Percentiles rank a stretch among this genome's conserved stretches.
Evolutionary conservation across 2,329 filamentous ascomycete genomes (phyloP).

Genomic region (Curvularia sp.): DNA sequence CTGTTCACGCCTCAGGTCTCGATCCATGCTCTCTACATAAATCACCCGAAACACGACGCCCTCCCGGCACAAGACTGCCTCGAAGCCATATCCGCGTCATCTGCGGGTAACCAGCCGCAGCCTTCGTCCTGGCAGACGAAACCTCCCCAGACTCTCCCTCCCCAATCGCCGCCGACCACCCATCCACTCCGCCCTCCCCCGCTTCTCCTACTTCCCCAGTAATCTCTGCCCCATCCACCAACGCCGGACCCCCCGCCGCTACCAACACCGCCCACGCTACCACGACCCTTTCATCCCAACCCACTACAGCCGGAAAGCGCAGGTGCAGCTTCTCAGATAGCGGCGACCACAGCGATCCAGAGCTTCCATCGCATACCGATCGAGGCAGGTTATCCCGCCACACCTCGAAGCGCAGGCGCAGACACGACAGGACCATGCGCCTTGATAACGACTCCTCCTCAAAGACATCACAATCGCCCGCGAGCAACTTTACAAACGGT

Average conservation of each 20-base stretch:
- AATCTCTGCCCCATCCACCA: slow-evolving; percentile 23
- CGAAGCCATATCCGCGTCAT: slow-evolving; percentile 36
- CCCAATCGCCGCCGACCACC: slow-evolving; percentile 72
- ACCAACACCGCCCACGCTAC: slow-evolving; percentile 23
- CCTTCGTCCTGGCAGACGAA: slow-evolving; percentile 76
- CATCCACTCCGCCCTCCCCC: slow-evolving; percentile 54
- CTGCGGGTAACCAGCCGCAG: slow-evolving; percentile 43
- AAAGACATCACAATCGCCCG: slow-evolving; percentile 48
- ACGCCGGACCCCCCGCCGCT: slow-evolving; percentile 27
- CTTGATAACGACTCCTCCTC: slow-evolving; percentile 53
- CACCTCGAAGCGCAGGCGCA: slow-evolving; percentile 54
- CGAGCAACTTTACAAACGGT: slow-evolving; percentile 49
- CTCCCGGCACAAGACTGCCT: slow-evolving; percentile 32
- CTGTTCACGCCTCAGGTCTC: background rate
- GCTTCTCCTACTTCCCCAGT: slow-evolving; percentile 19
- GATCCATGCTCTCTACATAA: slow-evolving; percentile 13
- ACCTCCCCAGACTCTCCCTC: slow-evolving; percentile 61
- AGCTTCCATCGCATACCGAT: slow-evolving; percentile 22
- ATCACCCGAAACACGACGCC: slow-evolving; percentile 16
- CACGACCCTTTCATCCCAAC: slow-evolving; percentile 25
- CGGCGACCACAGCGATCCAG: slow-evolving; percentile 31
- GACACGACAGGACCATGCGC: slow-evolving; percentile 52
- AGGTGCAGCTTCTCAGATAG: slow-evolving; percentile 43
- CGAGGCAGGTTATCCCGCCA: slow-evolving; percentile 46
- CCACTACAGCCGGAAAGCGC: slow-evolving; percentile 38